These are phyloP conservation scores for Leccinum rimulosum DNA, from an alignment of 768 basidiomycete genomes.

Conservation along the genomic window DNA sequence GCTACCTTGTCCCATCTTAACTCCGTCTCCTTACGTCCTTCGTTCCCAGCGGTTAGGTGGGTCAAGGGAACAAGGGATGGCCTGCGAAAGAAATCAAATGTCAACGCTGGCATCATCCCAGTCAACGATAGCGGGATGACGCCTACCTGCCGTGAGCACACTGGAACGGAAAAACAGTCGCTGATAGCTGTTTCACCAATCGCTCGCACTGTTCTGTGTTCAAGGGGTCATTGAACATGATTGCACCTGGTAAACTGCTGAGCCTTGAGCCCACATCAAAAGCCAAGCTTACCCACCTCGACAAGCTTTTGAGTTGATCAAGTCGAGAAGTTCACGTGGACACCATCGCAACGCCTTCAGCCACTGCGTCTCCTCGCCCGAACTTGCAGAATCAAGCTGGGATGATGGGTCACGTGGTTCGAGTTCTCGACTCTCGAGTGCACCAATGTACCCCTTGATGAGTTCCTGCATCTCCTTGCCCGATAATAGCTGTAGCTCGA, in stretches of 20 bases:
- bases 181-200: slow-evolving; percentile 64
- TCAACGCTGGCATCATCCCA: not conserved
- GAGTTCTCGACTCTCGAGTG: slow-evolving; percentile 50
- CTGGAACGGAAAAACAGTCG: slow-evolving; percentile 85
- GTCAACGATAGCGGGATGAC: not conserved
- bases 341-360: slow-evolving; percentile 74
- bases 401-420: slow-evolving; percentile 17
- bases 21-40: slow-evolving; percentile 5
- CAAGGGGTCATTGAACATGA: slow-evolving; percentile 93
- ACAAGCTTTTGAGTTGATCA: slow-evolving; percentile 95
- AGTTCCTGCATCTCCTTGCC: slow-evolving; percentile 74
- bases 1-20: slow-evolving; percentile 28
- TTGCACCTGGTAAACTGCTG: slow-evolving; percentile 61
- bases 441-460: slow-evolving; percentile 68
- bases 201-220: slow-evolving; percentile 62
- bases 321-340: slow-evolving; percentile 76
- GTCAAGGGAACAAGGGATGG: slow-evolving; percentile 56
- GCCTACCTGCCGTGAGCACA: slow-evolving; percentile 93
- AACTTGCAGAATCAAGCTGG: slow-evolving; percentile 7
- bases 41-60: slow-evolving; percentile 22
- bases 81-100: slow-evolving; percentile 26
- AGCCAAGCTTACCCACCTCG: slow-evolving; percentile 58
- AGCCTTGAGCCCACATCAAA: not conserved
- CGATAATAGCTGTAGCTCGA: slow-evolving; percentile 48
- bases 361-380: slow-evolving; percentile 46